Evolutionary conservation across 371 early-diverging fungal species (phyloP), one percentile per base, ranked within the genome.

Genomic region (Smittium culicis): DNA sequence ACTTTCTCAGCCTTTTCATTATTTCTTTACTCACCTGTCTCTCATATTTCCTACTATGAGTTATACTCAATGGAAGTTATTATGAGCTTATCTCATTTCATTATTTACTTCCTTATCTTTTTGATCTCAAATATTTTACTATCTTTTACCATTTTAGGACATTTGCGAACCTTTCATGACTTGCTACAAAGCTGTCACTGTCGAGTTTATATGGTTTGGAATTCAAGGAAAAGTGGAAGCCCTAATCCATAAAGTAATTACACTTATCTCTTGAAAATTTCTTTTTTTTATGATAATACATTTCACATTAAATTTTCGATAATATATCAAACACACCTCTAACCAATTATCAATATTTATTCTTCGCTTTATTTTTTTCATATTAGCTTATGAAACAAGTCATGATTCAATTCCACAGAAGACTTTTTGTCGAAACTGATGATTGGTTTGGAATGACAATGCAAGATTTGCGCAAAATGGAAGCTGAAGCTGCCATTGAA

Each of bases 201-300:
- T 82, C 54, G 87, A 88, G 71, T 88, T 88, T 77, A 82, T 80
- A 64, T 86, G 85, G 85, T 85, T 84, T 69, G 86, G 86, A 0
- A 63, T 87, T 55, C 87, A 87, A 68, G 76, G 72, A 28, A 79
- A 76, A 35, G 85, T 84, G 16, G 88, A 88, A 71, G 70, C 77
- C 0, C 80, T 80, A 32, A 81, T 85, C 63, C 78, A 77, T 33
- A 71, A 67, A 56, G 74, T 74, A 57, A 57, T 61, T 11, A 11
- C 60, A 65, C 67, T 31, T 68, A 70, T 32, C 71, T 74, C 57
- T 70, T 71, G 27, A 70, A 75, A 58, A 34, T 28, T 65, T 28
- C 34, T 8, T 64, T 25, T 25, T 8, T n/a, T 25, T 34, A 68
- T 16, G 3, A 5, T 67, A 66, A 34, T 45, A 11, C 20, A 11